Evolutionary conservation across 257 asterid genomes (phyloP), one percentile per base, ranked within the genome.

Genomic region (Fraxinus americana): DNA sequence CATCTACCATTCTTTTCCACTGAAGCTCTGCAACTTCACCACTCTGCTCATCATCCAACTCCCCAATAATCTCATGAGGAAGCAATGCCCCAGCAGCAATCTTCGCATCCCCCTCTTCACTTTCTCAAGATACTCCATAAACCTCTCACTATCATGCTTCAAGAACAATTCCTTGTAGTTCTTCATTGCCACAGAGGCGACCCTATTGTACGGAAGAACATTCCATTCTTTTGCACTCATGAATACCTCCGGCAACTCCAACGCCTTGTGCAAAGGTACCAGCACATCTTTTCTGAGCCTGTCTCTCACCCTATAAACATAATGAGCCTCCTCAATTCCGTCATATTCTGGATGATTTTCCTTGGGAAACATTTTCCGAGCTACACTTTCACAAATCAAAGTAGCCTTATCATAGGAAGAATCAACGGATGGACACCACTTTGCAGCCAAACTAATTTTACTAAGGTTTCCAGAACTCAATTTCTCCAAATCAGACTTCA

Each of bases 351-450:
- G 6, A 52, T 67, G 71, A 29, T 75, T 76, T 14, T 79, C 89
- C 57, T 57, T 80, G 0, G 92, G 94, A 27, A 87, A 90, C 82
- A 88, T 8, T 66, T 75, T 73, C 32, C 80, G 80, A 9, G 89
- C 86, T 23, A 90, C 75, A 81, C 82, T 84, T 57, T 83, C 89
- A 16, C 92, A 90, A 27, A 88, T 75, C 83, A 88, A 35, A 7
- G 88, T 85, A n/a, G 87, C 82, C 78, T 81, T 84, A 72, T 90
- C 92, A 34, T 88, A 90, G 0, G 91, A 85, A 0, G 92, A 88
- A 80, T 87, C 94, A 57, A 90, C 72, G 13, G 84, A 54, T 7
- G 94, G 92, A 54, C 91, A 90, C 94, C 92, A 90, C 59, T 88
- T 90, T 2, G 88, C 87, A 3, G 94, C 92, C 32, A 88, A 82